Evolutionary conservation across 306 rosid genomes (phyloP), one percentile per base, ranked within the genome.

Genomic region (Ziziphus jujuba): DNA sequence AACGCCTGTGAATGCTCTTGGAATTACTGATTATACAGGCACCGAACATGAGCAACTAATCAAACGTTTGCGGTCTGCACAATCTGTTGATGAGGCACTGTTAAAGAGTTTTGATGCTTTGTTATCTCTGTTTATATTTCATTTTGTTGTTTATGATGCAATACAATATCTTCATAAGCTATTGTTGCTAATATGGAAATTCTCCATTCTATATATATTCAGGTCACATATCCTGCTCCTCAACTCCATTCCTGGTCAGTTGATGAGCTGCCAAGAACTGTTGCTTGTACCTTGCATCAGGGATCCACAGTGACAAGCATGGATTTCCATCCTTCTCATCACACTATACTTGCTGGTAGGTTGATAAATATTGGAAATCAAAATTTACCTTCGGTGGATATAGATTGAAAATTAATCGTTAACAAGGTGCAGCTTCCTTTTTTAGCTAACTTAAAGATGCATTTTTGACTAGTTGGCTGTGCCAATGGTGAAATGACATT

Each of bases 271-370:
- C 89, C 92, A 3, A 75, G 80, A 69, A 67, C 38, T 17, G 70
- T 82, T 56, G 71, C 76, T 43, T 72, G 84, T 50, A 57, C 82
- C 1, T 70, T 87, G n/a, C 77, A 61, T 65, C 89, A 75, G 45
- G 87, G 82, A 35, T 67, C 71, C 35, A 34, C 52, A 0, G 84
- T 84, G 56, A 72, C 77, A 50, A 79, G 82, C 82, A 67, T 84
- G 87, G 89, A 87, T 71, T 87, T 87, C 63, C 84, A 82, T 73
- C 89, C 85, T 61, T 77, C 74, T 48, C 67, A 63, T 65, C 86
- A 80, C 71, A 79, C 89, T 7, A 50, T 82, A 57, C 86, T 87
- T 54, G 79, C 70, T 14, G 85, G 92, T 87, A 75, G n/a, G 82
- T 74, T 59, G 34, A 47, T 69, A 45, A 63, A 45, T 34, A 5